Evolutionary conservation across 108 stramenopile species (phyloP).

Genomic region (Skeletonema potamos): DNA sequence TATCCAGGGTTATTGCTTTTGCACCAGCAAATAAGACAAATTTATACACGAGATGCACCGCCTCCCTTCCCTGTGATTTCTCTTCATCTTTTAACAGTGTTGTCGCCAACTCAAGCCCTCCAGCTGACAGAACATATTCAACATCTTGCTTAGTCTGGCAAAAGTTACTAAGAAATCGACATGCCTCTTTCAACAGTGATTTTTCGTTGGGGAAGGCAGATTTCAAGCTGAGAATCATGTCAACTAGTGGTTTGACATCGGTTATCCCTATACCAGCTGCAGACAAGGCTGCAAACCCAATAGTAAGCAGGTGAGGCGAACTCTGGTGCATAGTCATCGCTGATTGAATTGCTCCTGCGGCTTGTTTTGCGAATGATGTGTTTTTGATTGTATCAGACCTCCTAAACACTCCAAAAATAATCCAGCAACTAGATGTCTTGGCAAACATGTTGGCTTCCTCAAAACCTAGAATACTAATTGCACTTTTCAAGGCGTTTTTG

Average conservation of each 20-base stretch:
- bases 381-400: neutral
- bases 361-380: neutral
- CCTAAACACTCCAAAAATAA: neutral
- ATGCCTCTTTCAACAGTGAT: neutral
- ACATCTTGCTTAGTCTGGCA: conserved; percentile 16
- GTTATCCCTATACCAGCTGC: neutral
- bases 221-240: neutral
- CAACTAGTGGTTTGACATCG: neutral
- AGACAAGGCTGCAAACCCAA: conserved; percentile 4
- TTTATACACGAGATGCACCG: conserved; percentile 9
- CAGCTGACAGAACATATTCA: neutral
- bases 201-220: neutral
- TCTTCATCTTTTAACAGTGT: neutral
- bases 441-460: neutral
- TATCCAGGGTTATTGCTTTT: neutral
- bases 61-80: neutral
- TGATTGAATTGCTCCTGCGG: neutral
- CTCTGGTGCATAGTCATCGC: neutral
- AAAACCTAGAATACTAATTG: neutral
- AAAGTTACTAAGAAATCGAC: neutral
- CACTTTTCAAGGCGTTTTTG: conserved; percentile 2
- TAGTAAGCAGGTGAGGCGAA: neutral
- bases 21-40: neutral
- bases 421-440: conserved; percentile 11
- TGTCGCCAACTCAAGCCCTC: neutral